Base-by-base conservation (phyloP, 257 asterid genomes). In the Salvia hispanica region DNA sequence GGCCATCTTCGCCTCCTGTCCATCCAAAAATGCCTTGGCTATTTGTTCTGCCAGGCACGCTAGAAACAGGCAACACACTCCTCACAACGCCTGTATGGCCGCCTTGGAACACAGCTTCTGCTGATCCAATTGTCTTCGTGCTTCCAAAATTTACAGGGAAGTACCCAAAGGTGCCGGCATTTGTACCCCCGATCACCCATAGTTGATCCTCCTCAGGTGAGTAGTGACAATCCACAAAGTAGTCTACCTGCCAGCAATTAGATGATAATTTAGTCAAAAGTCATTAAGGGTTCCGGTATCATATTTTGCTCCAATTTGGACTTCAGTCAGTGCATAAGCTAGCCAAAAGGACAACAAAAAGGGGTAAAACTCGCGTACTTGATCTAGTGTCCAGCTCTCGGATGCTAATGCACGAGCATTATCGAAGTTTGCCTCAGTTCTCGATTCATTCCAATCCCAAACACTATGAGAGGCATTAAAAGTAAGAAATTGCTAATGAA, bases 1-100 rank as follows among this genome's bases (percentile, higher is more conserved):
- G 96, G 25, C 98, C 96, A 75, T 94, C 99, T 78, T 94, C 96
- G 10, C 96, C 95, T 0, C 99, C 99, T 0, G 90, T 85, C 97
- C 99, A 94, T 45, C 97, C 95, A 44, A 85, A 90, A 33, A 86
- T 78, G 21, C 85, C 86, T 21, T 48, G 77, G 37, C 74, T 77
- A 34, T 63, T 79, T 3, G 61, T 39, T 46, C 58, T 78, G 42
- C 86, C 76, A 9, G 81, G 80, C 54, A 70, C 48, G 34, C 74
- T 31, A 31, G 89, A 76, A 84, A 84, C 33, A 4, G 96, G 90
- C 76, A 88, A 75, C 13, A 93, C 85, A 46, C 86, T 85, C 77
- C 99, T 84, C 2, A 94, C 74, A 4, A 88, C 70, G 15, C 95
- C 86, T 5, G 86, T 79, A 55, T 94, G 99, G 16, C 97, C 96